A percentile compares a stretch with the other conserved stretches of the same genome.
phyloP scores from a whole-genome alignment of 352 stramenopile species.

The Globisporangium emineosum region DNA sequence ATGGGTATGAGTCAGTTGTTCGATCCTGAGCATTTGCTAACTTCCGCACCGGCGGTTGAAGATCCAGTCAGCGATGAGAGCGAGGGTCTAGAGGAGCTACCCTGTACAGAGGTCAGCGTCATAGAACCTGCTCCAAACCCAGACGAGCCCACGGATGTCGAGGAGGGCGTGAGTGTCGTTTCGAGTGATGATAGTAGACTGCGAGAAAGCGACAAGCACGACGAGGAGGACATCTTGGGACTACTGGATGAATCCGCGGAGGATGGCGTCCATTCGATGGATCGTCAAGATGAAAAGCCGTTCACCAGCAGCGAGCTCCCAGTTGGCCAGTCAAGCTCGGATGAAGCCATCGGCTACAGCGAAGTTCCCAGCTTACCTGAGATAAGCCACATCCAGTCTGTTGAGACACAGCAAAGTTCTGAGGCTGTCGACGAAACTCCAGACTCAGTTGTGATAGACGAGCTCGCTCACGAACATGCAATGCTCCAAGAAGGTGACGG shows the following conservation, averaged over 20 bases:
- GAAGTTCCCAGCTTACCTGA: neutral
- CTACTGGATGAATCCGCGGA: neutral
- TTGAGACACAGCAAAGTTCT: neutral
- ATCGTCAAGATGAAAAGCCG: neutral
- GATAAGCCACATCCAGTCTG: neutral
- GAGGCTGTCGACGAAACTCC: neutral
- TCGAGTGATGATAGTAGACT: neutral
- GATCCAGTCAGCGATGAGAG: neutral
- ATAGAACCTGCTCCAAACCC: neutral
- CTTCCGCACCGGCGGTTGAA: neutral
- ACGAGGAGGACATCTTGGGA: neutral
- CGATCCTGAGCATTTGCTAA: neutral
- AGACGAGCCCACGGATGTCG: neutral
- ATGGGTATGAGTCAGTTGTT: neutral
- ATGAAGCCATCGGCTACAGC: too few relatives aligned
- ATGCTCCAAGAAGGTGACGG: neutral
- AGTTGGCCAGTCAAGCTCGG: neutral
- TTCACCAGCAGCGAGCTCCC: neutral
- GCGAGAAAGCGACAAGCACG: neutral
- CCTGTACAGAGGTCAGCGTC: neutral
- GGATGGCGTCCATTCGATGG: neutral
- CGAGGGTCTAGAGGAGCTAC: neutral
- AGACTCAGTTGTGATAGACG: neutral
- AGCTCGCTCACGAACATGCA: neutral
- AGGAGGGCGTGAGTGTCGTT: neutral